Evolutionary conservation across 495 filamentous ascomycete genomes (phyloP), one percentile per base, ranked within the genome.

Genomic region (Xylaria castorea): DNA sequence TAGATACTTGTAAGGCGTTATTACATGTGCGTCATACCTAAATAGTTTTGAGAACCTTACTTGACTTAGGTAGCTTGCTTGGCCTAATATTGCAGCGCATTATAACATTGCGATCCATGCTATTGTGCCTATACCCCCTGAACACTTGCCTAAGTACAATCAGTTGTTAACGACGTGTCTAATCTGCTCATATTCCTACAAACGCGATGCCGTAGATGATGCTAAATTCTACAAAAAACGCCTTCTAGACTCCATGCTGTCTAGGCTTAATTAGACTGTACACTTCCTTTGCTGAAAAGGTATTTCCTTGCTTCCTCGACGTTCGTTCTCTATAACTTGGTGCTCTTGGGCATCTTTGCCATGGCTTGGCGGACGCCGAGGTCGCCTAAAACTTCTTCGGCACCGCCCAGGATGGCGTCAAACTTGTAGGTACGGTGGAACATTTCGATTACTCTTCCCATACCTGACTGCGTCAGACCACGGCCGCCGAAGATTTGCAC

Each of bases 371-470:
- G 85, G 2, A 96, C 93, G 22, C 93, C 93, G 68, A 96, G 79
- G 81, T 97, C 93, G 5, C 89, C 92, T 66, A 97, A 80, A 68
- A 96, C 90, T 83, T 96, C 93, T 81, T 97, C 93, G 16, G 93
- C 91, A 3, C 93, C 93, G 64, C 94, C 93, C 6, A 97, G 81
- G 73, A 97, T 95, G 18, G 94, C 90, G 81, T 97, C 93, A 76
- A 96, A 96, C 84, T 96, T 96, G 82, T 96, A 95, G 0, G 90
- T 93, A 42, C 92, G 86, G 78, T 94, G 86, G 85, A 95, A 95
- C 84, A 90, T 89, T 83, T 96, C 94, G 46, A 96, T 88, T 32
- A 92, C 83, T 53, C 87, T 87, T 36, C 94, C 93, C 93, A 96
- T 97, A 38, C 94, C 93, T 1, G 85, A 87, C 83, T 94, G 91